Evolutionary conservation across 306 rosid genomes (phyloP).

Genomic region (Abrus precatorius): DNA sequence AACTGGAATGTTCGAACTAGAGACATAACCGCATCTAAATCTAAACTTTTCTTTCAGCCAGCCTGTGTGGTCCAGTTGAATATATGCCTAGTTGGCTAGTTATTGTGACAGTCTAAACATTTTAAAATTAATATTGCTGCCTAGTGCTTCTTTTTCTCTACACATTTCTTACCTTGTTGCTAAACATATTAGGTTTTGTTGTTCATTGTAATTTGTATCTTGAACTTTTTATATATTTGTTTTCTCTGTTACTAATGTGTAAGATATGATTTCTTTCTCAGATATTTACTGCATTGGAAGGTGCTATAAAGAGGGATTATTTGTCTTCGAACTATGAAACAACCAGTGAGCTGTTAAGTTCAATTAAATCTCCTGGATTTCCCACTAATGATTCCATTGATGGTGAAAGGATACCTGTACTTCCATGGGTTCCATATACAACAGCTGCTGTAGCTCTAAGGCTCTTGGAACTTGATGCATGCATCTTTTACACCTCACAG

Average conservation of each 20-base stretch:
- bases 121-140: too few relatives aligned
- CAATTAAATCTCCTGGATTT: slow-evolving; percentile 46
- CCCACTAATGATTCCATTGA: slow-evolving; percentile 36
- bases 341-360: slow-evolving; percentile 67
- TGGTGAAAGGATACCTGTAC: slow-evolving; percentile 55
- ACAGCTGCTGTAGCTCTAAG: slow-evolving; percentile 79
- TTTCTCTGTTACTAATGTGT: slow-evolving; percentile 18
- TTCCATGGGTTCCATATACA: slow-evolving; percentile 82
- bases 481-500: slow-evolving; percentile 59
- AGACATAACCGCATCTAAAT: background rate
- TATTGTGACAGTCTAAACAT: too few relatives aligned
- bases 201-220: slow-evolving; percentile 6
- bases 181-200: slow-evolving; percentile 15
- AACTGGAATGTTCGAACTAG: background rate
- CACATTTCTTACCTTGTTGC: background rate
- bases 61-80: background rate
- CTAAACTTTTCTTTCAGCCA: background rate
- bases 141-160: background rate
- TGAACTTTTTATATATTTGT: slow-evolving; percentile 32
- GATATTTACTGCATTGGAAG: slow-evolving; percentile 71
- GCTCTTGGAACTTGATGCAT: slow-evolving; percentile 76
- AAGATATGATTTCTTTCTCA: slow-evolving; percentile 46
- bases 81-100: background rate
- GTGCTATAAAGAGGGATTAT: slow-evolving; percentile 67
- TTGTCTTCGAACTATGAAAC: slow-evolving; percentile 67